phyloP scores from a whole-genome alignment of 2,329 filamentous ascomycete genomes.

The Diaporthe velutina region DNA sequence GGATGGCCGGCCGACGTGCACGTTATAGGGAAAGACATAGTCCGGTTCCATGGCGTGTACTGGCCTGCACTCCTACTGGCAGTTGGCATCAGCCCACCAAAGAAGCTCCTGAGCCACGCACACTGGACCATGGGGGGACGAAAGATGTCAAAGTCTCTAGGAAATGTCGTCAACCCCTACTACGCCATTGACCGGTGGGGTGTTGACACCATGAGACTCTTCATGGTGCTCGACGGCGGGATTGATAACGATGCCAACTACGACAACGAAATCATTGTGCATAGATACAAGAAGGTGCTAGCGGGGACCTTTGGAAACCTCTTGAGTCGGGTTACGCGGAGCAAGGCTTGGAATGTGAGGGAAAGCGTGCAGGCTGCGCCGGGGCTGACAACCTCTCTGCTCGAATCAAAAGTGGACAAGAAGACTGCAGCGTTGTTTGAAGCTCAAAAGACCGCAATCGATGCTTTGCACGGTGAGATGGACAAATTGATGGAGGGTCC shows the following conservation, averaged over 20 bases:
- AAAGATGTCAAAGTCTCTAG: constrained; percentile 97
- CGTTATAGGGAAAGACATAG: constrained; percentile 95
- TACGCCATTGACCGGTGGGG: constrained; percentile 92
- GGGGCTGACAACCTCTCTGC: background rate
- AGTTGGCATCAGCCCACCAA: constrained; percentile 81
- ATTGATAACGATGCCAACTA: constrained; percentile 86
- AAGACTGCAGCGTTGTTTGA: constrained; percentile 14
- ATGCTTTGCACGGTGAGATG: constrained; percentile 2
- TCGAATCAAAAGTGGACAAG: constrained; percentile 7
- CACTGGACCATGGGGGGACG: constrained; percentile 94
- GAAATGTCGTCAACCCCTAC: constrained; percentile 95
- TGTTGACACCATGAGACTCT: constrained; percentile 89
- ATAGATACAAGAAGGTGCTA: constrained; percentile 83
- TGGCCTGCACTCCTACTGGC: constrained; percentile 98
- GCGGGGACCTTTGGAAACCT: constrained; percentile 86
- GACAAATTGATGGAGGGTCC: constrained; percentile 33
- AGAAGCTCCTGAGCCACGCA: constrained; percentile 86
- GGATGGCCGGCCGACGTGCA: constrained; percentile 95
- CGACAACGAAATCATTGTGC: constrained; percentile 80
- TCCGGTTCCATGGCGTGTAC: constrained; percentile 96
- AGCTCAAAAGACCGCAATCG: constrained; percentile 13
- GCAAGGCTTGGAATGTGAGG: constrained; percentile 77
- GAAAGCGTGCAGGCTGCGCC: constrained; percentile 63
- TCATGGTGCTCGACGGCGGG: constrained; percentile 84
- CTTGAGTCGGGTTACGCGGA: constrained; percentile 75